Conservation (phyloP, 768 basidiomycete genomes). For the Gautieria morchelliformis region DNA sequence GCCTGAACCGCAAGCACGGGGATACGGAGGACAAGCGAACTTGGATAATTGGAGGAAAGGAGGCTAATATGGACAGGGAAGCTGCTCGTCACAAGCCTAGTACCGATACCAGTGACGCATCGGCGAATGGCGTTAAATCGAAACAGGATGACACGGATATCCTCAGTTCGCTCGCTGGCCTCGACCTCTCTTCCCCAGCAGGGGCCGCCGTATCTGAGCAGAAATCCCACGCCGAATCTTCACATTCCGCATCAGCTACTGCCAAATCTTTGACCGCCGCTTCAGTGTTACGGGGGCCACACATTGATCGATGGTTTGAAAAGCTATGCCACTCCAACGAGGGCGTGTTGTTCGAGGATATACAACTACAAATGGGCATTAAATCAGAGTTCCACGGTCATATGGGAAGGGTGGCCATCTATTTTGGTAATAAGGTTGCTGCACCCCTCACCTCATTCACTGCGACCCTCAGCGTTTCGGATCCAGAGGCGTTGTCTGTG, state of each 20-base stretch:
- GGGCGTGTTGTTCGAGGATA: slow-evolving; percentile 92
- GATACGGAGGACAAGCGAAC: slow-evolving; percentile 94
- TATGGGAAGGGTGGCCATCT: slow-evolving; percentile 87
- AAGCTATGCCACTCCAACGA: slow-evolving; percentile 72
- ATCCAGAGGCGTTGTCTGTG: slow-evolving; percentile 68
- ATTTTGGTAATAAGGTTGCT: slow-evolving; percentile 92
- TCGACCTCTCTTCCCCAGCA: slow-evolving; percentile 47
- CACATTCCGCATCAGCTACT: neutral
- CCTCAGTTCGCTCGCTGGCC: slow-evolving; percentile 70
- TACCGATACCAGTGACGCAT: slow-evolving; percentile 26
- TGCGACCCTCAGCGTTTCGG: slow-evolving; percentile 62
- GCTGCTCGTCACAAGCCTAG: slow-evolving; percentile 37
- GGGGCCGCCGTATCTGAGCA: slow-evolving; percentile 19
- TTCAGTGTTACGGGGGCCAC: slow-evolving; percentile 54
- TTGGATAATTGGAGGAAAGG: slow-evolving; percentile 94
- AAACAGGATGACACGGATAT: slow-evolving; percentile 41
- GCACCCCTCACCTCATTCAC: slow-evolving; percentile 88
- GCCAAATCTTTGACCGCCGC: slow-evolving; percentile 21
- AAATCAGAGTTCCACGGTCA: slow-evolving; percentile 96
- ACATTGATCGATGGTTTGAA: slow-evolving; percentile 83
- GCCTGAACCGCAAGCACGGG: slow-evolving; percentile 81
- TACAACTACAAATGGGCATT: slow-evolving; percentile 90
- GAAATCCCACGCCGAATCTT: neutral
- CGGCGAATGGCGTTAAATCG: slow-evolving; percentile 23
- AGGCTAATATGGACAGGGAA: slow-evolving; percentile 75